phyloP scores from a whole-genome alignment of 371 early-diverging fungal genomes.

The Rhizopus delemar region DNA sequence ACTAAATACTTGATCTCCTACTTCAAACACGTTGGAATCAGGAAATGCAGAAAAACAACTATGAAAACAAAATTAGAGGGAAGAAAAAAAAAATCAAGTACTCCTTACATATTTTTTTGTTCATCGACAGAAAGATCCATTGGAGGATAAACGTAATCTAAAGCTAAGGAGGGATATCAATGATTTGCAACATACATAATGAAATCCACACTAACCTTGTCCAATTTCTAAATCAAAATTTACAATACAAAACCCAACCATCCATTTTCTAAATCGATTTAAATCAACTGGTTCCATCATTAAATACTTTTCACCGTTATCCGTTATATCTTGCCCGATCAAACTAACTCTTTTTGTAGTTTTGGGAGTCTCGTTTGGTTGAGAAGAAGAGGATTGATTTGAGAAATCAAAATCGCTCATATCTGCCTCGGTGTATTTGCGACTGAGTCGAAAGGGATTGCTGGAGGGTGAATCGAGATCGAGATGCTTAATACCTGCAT shows the following conservation, averaged over 20 bases:
- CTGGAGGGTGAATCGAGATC: neutral
- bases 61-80: conserved; percentile 3
- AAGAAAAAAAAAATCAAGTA: no score
- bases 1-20: conserved; percentile 89
- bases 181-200: neutral
- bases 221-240: conserved; percentile 95
- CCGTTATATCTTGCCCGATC: conserved; percentile 39
- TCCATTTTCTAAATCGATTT: conserved; percentile 75
- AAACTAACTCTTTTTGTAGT: conserved; percentile 8
- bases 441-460: neutral
- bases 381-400: conserved; percentile 22
- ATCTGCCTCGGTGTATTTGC: conserved; percentile 31
- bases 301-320: conserved; percentile 31
- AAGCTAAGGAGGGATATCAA: conserved; percentile 45
- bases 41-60: conserved; percentile 95
- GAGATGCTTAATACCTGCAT: neutral
- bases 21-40: conserved; percentile 88
- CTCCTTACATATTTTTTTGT: conserved; percentile 76
- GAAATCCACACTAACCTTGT: conserved; percentile 58
- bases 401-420: conserved; percentile 40
- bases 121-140: conserved; percentile 73
- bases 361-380: conserved; percentile 28
- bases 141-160: conserved; percentile 86
- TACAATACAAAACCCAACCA: conserved; percentile 85
- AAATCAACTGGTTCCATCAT: conserved; percentile 46